Conservation (phyloP, 1,139 yeast species). For the Candida tropicalis region DNA sequence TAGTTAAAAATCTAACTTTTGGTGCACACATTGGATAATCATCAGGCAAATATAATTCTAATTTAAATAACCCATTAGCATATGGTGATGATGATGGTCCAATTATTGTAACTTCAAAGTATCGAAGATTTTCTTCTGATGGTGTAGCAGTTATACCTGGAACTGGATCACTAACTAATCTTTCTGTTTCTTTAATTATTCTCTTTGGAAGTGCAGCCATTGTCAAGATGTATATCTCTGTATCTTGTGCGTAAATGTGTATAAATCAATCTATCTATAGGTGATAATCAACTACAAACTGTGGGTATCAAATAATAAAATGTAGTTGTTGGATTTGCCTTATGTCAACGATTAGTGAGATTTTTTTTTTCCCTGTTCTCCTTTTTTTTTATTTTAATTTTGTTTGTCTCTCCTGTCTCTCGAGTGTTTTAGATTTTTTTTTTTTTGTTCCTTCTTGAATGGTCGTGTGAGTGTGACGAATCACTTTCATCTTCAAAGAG, state of each 20-base stretch:
- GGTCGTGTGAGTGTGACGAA: conserved; percentile 3
- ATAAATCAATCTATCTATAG: too few species aligned
- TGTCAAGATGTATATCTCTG: conserved; percentile 2
- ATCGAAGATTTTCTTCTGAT: conserved; percentile 89
- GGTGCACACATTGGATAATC: conserved; percentile 96
- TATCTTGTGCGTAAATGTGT: too few species aligned
- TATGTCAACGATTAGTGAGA: too few species aligned
- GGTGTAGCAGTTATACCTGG: conserved; percentile 95
- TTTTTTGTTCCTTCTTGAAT: neutral
- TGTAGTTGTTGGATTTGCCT: too few species aligned
- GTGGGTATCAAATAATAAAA: too few species aligned
- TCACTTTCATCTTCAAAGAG: neutral
- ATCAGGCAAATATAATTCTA: conserved; percentile 82
- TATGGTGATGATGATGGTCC: conserved; percentile 91
- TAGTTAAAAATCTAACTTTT: conserved; percentile 87
- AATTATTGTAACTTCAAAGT: conserved; percentile 80
- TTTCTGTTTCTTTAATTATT: conserved; percentile 91
- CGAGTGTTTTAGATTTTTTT: too few species aligned
- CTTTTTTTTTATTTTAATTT: conserved; percentile 5
- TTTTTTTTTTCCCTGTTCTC: neutral
- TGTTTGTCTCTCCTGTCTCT: too few species aligned
- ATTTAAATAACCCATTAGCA: conserved; percentile 72
- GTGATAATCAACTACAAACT: too few species aligned
- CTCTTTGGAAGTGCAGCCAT: conserved; percentile 82
- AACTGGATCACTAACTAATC: conserved; percentile 91